These are phyloP conservation scores for Stephania japonica DNA, from an alignment of 164 flowering plant species.

Conservation along the genomic window DNA sequence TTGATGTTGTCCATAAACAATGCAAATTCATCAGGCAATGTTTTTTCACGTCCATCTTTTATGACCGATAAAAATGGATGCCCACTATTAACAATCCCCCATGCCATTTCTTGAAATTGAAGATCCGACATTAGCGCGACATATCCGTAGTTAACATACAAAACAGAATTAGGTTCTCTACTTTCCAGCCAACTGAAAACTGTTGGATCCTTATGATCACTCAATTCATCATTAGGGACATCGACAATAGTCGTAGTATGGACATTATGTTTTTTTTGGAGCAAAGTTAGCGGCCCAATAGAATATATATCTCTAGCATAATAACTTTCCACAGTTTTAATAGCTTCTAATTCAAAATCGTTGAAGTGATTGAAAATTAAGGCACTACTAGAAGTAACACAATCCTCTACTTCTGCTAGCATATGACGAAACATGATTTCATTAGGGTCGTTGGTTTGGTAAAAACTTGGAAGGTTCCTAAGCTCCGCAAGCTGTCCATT, in stretches of 20 bases:
- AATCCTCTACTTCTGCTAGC: constrained; percentile 14
- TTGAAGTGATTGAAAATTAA: constrained; percentile 25
- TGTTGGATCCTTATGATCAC: neutral
- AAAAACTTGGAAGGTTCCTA: constrained; percentile 32
- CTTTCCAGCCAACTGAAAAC: neutral
- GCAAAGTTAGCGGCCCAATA: no score
- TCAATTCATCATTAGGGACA: no score
- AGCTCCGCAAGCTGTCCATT: no score
- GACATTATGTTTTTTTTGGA: no score
- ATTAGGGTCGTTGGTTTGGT: constrained; percentile 23
- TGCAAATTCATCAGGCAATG: constrained; percentile 2
- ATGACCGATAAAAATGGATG: neutral
- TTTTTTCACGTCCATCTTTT: neutral
- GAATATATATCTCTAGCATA: no score
- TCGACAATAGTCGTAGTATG: no score
- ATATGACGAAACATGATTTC: constrained; percentile 27
- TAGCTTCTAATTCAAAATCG: constrained; percentile 14
- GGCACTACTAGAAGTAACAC: constrained; percentile 15
- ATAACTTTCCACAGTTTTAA: constrained; percentile 14
- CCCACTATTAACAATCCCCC: constrained; percentile 10
- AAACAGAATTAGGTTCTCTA: neutral
- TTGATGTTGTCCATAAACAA: no score
- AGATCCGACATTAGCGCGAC: neutral
- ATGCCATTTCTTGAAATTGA: constrained; percentile 9
- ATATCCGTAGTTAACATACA: constrained; percentile 6